phyloP scores from a whole-genome alignment of 306 rosid species.

The Rosa persica region DNA sequence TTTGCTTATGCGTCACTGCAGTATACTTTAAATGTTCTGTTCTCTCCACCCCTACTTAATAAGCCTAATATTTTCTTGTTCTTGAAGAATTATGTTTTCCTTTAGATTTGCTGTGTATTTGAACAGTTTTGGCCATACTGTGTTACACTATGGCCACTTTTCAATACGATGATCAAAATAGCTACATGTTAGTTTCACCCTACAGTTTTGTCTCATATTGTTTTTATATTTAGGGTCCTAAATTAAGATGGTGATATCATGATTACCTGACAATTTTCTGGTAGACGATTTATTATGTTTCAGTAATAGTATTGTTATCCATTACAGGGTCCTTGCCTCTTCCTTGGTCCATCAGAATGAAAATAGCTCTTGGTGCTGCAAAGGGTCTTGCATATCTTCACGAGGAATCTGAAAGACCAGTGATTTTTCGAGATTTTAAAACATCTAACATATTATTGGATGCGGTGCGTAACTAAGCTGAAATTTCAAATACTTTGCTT shows the following conservation, averaged over 20 bases:
- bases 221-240: not conserved
- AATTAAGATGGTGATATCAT: not conserved
- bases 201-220: not conserved
- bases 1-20: not conserved
- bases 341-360: conserved; percentile 60
- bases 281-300: not conserved
- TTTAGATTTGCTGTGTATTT: not conserved
- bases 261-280: not conserved
- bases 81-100: not conserved
- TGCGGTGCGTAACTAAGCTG: conserved; percentile 33
- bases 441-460: conserved; percentile 62
- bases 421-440: conserved; percentile 66
- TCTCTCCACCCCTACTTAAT: not conserved
- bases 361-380: conserved; percentile 61
- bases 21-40: not conserved
- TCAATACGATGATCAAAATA: not conserved
- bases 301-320: not conserved
- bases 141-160: not conserved
- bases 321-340: conserved; percentile 35
- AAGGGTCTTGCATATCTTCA: conserved; percentile 71
- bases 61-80: not conserved
- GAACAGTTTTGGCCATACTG: not conserved
- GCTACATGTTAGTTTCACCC: not conserved
- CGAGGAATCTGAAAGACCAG: conserved; percentile 50
- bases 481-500: not conserved